These are phyloP conservation scores for Xylaria telfairii DNA, from an alignment of 495 filamentous ascomycete genomes.

Conservation along the genomic window DNA sequence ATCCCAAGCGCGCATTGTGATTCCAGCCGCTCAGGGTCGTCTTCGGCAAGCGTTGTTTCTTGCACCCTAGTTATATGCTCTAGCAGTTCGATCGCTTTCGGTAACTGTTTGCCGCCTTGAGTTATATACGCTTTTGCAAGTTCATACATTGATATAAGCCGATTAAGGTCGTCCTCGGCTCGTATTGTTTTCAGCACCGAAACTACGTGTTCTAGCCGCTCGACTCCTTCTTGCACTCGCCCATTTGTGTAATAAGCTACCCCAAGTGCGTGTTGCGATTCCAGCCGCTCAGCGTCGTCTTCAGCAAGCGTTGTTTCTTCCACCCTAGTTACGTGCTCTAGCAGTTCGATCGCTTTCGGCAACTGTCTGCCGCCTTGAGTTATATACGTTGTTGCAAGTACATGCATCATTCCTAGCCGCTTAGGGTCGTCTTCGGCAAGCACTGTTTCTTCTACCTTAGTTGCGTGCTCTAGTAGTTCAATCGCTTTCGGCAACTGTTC, in stretches of 20 bases:
- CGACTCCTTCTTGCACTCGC: background rate
- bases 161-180: slow-evolving; percentile 37
- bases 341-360: slow-evolving; percentile 39
- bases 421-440: slow-evolving; percentile 35
- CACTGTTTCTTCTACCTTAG: too few species aligned
- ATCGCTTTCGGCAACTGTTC: slow-evolving; percentile 37
- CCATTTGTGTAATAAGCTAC: slow-evolving; percentile 31
- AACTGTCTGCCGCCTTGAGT: slow-evolving; percentile 25
- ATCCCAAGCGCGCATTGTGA: slow-evolving; percentile 38
- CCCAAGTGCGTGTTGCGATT: slow-evolving; percentile 37
- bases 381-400: slow-evolving; percentile 33
- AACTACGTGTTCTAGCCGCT: slow-evolving; percentile 43
- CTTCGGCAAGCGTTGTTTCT: slow-evolving; percentile 29
- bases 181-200: slow-evolving; percentile 23
- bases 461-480: slow-evolving; percentile 23
- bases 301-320: slow-evolving; percentile 18
- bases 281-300: slow-evolving; percentile 38
- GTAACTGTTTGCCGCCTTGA: too few species aligned
- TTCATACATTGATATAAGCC: slow-evolving; percentile 36
- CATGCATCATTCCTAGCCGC: slow-evolving; percentile 41
- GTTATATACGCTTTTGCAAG: slow-evolving; percentile 39
- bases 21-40: slow-evolving; percentile 35
- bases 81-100: slow-evolving; percentile 19
- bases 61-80: slow-evolving; percentile 42
- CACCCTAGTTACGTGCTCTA: background rate